Evolutionary conservation across 768 basidiomycete species (phyloP), one percentile per base, ranked within the genome.

Genomic region (Leucocoprinus leucothites): DNA sequence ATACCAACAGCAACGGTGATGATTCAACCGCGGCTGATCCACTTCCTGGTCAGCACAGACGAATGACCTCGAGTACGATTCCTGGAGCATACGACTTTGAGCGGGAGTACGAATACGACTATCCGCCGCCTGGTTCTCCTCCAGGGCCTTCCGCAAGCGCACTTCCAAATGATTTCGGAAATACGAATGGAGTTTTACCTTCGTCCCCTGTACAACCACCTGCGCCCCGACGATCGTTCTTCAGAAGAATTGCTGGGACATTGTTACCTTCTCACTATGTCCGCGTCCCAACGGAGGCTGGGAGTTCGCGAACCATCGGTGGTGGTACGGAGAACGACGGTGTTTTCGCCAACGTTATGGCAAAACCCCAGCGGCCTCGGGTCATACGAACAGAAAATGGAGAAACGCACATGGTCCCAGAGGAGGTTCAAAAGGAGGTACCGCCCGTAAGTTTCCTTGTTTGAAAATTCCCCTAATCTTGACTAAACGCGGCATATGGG

Each of bases 261-360:
- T 63, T 91, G 46, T 67, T 89, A 7, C 89, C 90, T 2, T 81
- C 81, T 11, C 82, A 85, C 58, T 90, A 91, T 63, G 68, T 77
- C 31, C 75, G 71, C 2, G 69, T 82, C 34, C 78, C 83, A 1
- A 76, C 77, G 18, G 65, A 71, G 8, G 71, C 71, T 0, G 67
- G 68, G 4, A 57, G 65, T 45, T 61, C 73, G 4, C 61, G 67
- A 57, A 64, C 64, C 16, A 66, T 73, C n/a, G 91, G 91, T 28
- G 85, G 86, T 6, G 91, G 89, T 0, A 76, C 73, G 16, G 83
- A 92, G 26, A 94, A 95, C 63, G 94, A 97, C 62, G 97, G 97
- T 2, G 95, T 98, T 8, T 99, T 98, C 65, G 86, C 89, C 26
- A 99, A 98, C 65, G 84, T 99, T 35, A 86, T 83, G 61, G 96